These are phyloP conservation scores for Ceratocystis colombiana DNA, from an alignment of 2,329 filamentous ascomycete genomes.

Conservation along the genomic window DNA sequence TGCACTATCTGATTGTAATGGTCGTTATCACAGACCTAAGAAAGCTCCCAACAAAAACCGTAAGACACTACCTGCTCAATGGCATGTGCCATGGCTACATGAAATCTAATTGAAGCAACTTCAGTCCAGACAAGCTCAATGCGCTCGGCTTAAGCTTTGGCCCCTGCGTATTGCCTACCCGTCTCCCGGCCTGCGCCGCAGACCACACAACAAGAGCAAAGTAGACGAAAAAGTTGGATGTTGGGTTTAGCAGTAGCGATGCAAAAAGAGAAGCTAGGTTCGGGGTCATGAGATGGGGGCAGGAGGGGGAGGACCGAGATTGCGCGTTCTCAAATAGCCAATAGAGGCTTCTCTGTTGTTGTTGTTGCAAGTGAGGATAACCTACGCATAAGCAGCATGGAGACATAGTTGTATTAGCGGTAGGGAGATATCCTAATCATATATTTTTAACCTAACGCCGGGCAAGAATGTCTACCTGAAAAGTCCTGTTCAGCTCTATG, in stretches of 20 bases:
- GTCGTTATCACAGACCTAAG: not conserved
- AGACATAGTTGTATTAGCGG: slow-evolving; percentile 36
- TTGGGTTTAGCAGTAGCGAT: not conserved
- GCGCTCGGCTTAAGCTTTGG: not conserved
- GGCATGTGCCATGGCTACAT: not conserved
- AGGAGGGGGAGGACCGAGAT: not conserved
- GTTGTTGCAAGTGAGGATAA: slow-evolving; percentile 59
- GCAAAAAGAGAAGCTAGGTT: not conserved
- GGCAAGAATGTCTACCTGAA: not conserved
- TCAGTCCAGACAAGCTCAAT: not conserved
- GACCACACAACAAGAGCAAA: not conserved
- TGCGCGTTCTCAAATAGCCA: slow-evolving; percentile 66
- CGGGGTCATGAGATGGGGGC: not conserved
- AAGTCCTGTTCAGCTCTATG: not conserved
- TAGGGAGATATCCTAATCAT: not conserved
- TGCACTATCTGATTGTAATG: no score
- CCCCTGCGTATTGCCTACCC: not conserved
- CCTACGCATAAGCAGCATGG: slow-evolving; percentile 39
- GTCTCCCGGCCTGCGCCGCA: not conserved
- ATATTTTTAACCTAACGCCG: not conserved
- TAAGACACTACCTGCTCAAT: not conserved
- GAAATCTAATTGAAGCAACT: not conserved
- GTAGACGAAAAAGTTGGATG: not conserved
- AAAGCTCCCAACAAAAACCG: not conserved
- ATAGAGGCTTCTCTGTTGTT: slow-evolving; percentile 86